Evolutionary conservation across 2,329 filamentous ascomycete species (phyloP).

Genomic region (Aspergillus sp.): DNA sequence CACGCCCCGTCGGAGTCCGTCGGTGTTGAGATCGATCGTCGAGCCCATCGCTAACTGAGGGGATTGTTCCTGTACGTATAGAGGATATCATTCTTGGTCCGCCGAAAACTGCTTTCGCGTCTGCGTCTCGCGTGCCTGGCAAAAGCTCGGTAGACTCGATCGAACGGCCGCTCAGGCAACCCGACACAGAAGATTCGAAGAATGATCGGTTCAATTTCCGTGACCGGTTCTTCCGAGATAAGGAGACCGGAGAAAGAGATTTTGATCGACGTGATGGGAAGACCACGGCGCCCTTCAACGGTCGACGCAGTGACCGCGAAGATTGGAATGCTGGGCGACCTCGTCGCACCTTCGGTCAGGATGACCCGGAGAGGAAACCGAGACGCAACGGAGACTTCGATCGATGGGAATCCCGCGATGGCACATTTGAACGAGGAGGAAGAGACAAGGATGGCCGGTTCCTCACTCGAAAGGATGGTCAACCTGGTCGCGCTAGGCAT

Average conservation of each 20-base stretch:
- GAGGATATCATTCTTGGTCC: conserved; percentile 86
- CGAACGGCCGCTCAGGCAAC: conserved; percentile 46
- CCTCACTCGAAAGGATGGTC: conserved; percentile 60
- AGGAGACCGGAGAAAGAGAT: conserved; percentile 32
- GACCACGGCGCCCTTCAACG: conserved; percentile 24
- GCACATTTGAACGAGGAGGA: conserved; percentile 44
- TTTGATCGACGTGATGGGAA: conserved; percentile 38
- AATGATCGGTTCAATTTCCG: conserved; percentile 64
- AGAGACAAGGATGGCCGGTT: conserved; percentile 56
- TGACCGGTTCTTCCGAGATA: conserved; percentile 42
- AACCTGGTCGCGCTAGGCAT: conserved; percentile 59
- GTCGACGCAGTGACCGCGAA: conserved; percentile 39
- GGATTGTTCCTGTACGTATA: conserved; percentile 36
- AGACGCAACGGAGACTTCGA: conserved; percentile 44
- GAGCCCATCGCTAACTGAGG: conserved; percentile 16
- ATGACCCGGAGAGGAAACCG: conserved; percentile 40
- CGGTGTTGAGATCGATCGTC: background rate
- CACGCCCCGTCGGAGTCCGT: background rate
- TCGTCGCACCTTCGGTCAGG: conserved; percentile 39
- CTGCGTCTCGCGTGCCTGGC: conserved; percentile 58
- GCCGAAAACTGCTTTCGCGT: conserved; percentile 78
- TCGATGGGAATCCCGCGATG: conserved; percentile 47
- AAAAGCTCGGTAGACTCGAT: conserved; percentile 46
- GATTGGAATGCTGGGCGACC: conserved; percentile 41
- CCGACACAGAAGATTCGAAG: conserved; percentile 54